These are phyloP conservation scores for Chaetomium fimeti DNA, from an alignment of 495 filamentous ascomycete species.

Conservation along the genomic window DNA sequence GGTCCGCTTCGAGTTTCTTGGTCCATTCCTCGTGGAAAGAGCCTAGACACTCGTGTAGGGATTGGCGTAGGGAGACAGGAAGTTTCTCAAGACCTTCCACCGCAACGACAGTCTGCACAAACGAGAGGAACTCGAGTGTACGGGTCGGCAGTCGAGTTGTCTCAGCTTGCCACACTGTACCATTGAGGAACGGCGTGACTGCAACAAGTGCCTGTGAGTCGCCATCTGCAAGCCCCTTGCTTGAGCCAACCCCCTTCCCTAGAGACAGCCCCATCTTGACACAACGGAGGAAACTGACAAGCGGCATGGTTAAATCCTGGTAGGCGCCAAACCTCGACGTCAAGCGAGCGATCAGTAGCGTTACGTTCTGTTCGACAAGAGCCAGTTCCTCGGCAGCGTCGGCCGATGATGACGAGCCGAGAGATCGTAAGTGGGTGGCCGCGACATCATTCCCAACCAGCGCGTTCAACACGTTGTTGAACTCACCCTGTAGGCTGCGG, in stretches of 20 bases:
- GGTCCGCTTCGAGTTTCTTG: constrained; percentile 66
- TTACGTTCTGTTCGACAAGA: constrained; percentile 69
- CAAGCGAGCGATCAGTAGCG: constrained; percentile 64
- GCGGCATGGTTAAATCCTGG: constrained; percentile 75
- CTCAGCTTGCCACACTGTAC: constrained; percentile 32
- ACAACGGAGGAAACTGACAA: constrained; percentile 77
- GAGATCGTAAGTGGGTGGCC: constrained; percentile 35
- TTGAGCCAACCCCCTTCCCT: constrained; percentile 40
- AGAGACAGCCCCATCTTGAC: constrained; percentile 74
- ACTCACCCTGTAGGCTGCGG: constrained; percentile 73
- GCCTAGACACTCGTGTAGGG: constrained; percentile 57
- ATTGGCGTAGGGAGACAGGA: constrained; percentile 33
- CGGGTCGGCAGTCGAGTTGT: constrained; percentile 37
- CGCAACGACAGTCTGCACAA: constrained; percentile 39
- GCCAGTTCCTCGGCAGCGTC: constrained; percentile 47
- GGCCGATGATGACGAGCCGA: constrained; percentile 26
- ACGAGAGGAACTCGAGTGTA: constrained; percentile 49
- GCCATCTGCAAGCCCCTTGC: constrained; percentile 28
- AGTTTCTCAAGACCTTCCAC: constrained; percentile 46
- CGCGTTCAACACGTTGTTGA: constrained; percentile 68
- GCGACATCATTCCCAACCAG: constrained; percentile 59
- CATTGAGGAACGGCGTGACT: constrained; percentile 65
- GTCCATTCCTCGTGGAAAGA: constrained; percentile 77
- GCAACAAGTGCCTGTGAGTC: constrained; percentile 45
- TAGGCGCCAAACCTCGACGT: constrained; percentile 67